Conservation (phyloP, 495 filamentous ascomycete species). For the Talaromyces borbonicus region DNA sequence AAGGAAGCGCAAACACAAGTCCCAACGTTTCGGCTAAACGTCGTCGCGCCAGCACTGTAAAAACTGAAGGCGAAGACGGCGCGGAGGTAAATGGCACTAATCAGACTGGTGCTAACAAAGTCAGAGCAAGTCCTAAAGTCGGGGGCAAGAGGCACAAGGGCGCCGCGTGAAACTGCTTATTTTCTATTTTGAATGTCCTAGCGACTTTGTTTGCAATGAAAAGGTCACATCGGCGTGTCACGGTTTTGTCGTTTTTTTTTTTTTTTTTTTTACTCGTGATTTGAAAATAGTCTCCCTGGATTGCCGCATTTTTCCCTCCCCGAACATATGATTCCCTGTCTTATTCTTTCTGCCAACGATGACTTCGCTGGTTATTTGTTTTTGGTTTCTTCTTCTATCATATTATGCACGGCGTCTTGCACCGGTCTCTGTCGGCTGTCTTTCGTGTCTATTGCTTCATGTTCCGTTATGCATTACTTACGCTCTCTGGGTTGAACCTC, state of each 20-base stretch:
- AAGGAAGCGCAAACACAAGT: slow-evolving; percentile 75
- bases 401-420: slow-evolving; percentile 5
- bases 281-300: too few species aligned
- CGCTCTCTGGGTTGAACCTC: not conserved
- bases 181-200: slow-evolving; percentile 1
- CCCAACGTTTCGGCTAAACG: slow-evolving; percentile 72
- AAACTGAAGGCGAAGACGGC: slow-evolving; percentile 59
- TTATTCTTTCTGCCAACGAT: not conserved
- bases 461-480: slow-evolving; percentile 3
- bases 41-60: slow-evolving; percentile 65
- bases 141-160: slow-evolving; percentile 48
- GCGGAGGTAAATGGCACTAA: slow-evolving; percentile 41
- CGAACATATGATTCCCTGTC: slow-evolving; percentile 5
- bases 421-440: not conserved
- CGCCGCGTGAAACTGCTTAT: slow-evolving; percentile 11
- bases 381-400: not conserved
- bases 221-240: slow-evolving; percentile 7
- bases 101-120: slow-evolving; percentile 31
- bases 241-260: slow-evolving; percentile 3
- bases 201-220: too few species aligned
- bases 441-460: not conserved
- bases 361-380: not conserved
- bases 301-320: not conserved
- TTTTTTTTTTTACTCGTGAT: not conserved
- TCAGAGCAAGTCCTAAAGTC: slow-evolving; percentile 48